Base-by-base conservation (phyloP, 768 basidiomycete genomes). In the Tylopilus plumbeoviolaceoides region DNA sequence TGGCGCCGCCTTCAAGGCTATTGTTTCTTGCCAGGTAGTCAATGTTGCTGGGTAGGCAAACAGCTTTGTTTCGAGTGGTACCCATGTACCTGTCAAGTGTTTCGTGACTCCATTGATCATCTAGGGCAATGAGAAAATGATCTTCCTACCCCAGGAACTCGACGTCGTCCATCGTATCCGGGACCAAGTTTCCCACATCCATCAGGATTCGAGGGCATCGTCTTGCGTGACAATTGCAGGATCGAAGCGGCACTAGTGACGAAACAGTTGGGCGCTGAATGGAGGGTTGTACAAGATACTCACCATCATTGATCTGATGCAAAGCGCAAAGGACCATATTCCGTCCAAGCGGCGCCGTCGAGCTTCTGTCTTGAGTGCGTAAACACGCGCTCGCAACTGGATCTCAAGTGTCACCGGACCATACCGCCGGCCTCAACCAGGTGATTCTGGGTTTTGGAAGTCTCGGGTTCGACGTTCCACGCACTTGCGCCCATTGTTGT, bases 41-140 rank as follows among this genome's bases (percentile, higher is more conserved):
- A 33, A 86, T 69, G 57, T 89, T 87, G 62, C 79, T 82, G 0
- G 85, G 86, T 0, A 89, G 69, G 64, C 87, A 89, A 1, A 80
- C 81, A 0, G 85, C 84, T 46, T 76, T 76, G 44, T 77, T 72
- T 10, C 86, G 71, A 0, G 72, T 78, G 0, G 78, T 76, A 8
- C 64, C 67, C 77, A 79, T 83, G 63, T 89, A 85, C 20, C 78
- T 73, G 40, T 75, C 63, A 25, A 85, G 69, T 4, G 84, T 82
- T 10, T 80, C 80, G 9, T 70, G 72, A 23, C 23, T 23, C 23
- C 23, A 23, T 23, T 5, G 3, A 59, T 87, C 85, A 55, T 86
- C 77, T 23, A 85, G 73, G 2, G 77, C 78, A 25, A 87, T 79
- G 0, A 85, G 86, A 50, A 87, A 79, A 73, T 77, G 25, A 87